A percentile compares a stretch with the other conserved stretches of the same genome.
Evolutionary conservation across 768 basidiomycete genomes (phyloP).

Genomic region (Fomitopsis serialis): DNA sequence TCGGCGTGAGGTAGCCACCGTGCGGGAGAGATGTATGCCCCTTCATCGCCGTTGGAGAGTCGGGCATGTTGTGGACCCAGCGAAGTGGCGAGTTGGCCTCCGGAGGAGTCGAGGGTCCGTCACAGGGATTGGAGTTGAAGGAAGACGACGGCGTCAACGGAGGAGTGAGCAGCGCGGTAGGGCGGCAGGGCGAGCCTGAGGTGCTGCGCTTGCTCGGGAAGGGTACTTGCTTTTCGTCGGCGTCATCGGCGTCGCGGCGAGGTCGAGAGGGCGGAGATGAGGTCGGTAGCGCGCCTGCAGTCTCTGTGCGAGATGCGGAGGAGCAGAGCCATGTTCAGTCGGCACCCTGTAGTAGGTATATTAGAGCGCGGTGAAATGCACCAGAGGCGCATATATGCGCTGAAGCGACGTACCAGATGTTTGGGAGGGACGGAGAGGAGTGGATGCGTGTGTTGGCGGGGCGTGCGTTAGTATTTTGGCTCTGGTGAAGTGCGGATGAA

Average conservation of each 20-base stretch:
- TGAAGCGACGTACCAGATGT: conserved; percentile 47
- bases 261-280: conserved; percentile 29
- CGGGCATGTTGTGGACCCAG: conserved; percentile 5
- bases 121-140: conserved; percentile 32
- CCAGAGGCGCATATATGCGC: not conserved
- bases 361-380: not conserved
- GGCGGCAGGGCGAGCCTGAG: conserved; percentile 14
- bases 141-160: conserved; percentile 68
- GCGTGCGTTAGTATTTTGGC: conserved; percentile 8
- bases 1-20: conserved; percentile 14
- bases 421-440: conserved; percentile 59
- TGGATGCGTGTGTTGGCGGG: conserved; percentile 20
- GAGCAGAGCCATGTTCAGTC: conserved; percentile 40
- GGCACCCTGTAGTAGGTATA: conserved; percentile 34
- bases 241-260: conserved; percentile 21
- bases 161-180: conserved; percentile 49
- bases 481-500: conserved; percentile 3
- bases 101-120: conserved; percentile 18
- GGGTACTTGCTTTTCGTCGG: conserved; percentile 12
- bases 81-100: conserved; percentile 13
- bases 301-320: conserved; percentile 27
- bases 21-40: conserved; percentile 1
- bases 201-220: conserved; percentile 2
- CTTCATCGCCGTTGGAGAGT: conserved; percentile 10
- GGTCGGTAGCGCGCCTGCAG: conserved; percentile 23